Base-by-base conservation (phyloP, 257 asterid genomes). In the Ligustrum vulgare region DNA sequence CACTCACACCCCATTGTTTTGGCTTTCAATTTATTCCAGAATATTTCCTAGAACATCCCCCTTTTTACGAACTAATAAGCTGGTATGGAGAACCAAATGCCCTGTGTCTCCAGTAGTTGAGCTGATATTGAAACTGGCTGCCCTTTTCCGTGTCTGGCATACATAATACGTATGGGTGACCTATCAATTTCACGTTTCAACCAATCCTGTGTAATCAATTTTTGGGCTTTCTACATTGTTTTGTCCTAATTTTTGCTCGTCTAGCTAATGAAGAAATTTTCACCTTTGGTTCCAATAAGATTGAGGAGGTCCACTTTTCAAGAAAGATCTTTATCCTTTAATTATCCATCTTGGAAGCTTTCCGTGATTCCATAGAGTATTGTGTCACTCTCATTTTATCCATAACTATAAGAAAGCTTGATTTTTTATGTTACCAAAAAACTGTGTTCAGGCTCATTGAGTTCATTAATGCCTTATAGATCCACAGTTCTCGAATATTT, bases 401-500 rank as follows among this genome's bases (percentile, higher is more conserved):
- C 20, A 54, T 69, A 4, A 58, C 23, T 12, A 54, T 69, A 4
- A 58, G 72, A 32, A 11, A 34, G 18, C 32, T 67, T 49, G 23
- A 51, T 51, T 51, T 51, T 8, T 18, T 18, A 13, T 51, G 60
- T 51, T 18, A 7, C 62, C 18, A 47, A 72, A 74, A 73, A 74
- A 68, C 25, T 64, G 33, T 25, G 28, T 72, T 28, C 3, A 47
- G 41, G 67, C 62, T 75, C 43, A 49, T 73, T 35, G 73, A 67
- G 74, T 35, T 66, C 34, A 45, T 47, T 11, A 16, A 23, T 69
- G 20, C 43, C 79, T 23, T 71, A 13, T 4, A 70, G 81, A 75
- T 51, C 23, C 9, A 51, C 62, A 18, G 23, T n/a, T 51, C 10
- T 15, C 23, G 6, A 51, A 51, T n/a, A 8, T 51, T n/a, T 51